Conservation (phyloP, 257 asterid species). For the Pogostemon cablin region DNA sequence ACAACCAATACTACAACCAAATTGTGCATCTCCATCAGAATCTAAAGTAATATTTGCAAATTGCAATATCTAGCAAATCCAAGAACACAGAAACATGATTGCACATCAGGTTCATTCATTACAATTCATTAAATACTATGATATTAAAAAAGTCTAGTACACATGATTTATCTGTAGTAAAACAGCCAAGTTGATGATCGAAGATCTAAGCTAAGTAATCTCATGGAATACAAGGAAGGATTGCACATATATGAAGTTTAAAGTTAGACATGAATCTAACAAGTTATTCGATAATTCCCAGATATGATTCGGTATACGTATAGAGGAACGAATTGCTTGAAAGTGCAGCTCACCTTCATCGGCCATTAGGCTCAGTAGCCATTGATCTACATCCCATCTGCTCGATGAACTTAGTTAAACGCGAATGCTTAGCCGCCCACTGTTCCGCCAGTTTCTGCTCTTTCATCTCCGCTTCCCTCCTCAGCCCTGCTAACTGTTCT, state of each 20-base stretch:
- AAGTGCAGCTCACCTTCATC: constrained; percentile 16
- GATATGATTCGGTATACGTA: constrained; percentile 6
- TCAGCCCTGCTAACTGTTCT: constrained; percentile 76
- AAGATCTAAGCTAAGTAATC: constrained; percentile 1
- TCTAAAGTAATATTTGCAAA: neutral
- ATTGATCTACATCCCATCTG: constrained; percentile 63
- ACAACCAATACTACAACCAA: no score
- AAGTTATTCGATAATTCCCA: constrained; percentile 25
- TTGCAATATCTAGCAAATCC: neutral
- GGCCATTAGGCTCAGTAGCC: constrained; percentile 45
- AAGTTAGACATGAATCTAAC: neutral
- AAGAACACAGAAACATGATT: neutral
- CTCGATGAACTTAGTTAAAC: constrained; percentile 67
- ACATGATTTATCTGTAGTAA: neutral
- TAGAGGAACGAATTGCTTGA: no score
- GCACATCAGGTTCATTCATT: neutral
- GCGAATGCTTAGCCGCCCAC: constrained; percentile 80
- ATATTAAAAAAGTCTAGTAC: neutral
- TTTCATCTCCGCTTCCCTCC: constrained; percentile 85
- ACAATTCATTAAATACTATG: neutral
- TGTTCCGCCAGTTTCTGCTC: constrained; percentile 93
- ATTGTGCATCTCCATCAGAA: no score
- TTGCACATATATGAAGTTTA: constrained; percentile 3
- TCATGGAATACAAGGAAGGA: neutral
- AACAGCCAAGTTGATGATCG: constrained; percentile 9